These are phyloP conservation scores for Rubus idaeus DNA, from an alignment of 306 rosid genomes.

Conservation along the genomic window DNA sequence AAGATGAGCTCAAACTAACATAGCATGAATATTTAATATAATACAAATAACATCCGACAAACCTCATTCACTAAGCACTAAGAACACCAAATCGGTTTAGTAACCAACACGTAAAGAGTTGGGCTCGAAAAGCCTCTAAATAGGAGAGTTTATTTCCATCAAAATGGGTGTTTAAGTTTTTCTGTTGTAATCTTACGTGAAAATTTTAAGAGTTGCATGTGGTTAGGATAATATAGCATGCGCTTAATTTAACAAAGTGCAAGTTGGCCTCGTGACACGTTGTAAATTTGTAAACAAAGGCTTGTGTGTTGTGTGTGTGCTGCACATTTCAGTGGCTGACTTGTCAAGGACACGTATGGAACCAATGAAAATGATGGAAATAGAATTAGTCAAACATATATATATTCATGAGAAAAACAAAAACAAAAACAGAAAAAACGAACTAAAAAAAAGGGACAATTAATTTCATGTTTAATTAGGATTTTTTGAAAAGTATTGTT, in stretches of 20 bases:
- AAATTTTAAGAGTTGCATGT: background rate
- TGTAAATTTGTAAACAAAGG: background rate
- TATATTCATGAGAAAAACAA: no score
- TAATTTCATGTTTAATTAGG: background rate
- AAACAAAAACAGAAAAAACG: no score
- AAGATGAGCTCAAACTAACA: no score
- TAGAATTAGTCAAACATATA: background rate
- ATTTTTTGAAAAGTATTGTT: background rate
- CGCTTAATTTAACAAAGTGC: background rate
- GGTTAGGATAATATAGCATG: background rate
- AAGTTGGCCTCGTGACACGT: slow-evolving; percentile 8
- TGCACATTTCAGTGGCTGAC: slow-evolving; percentile 19
- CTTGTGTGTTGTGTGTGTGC: slow-evolving; percentile 15
- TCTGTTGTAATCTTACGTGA: background rate
- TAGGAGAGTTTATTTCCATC: background rate
- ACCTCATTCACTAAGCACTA: no score
- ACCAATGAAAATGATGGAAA: background rate
- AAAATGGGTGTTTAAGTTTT: background rate
- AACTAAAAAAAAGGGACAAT: background rate
- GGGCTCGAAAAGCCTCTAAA: no score
- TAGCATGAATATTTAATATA: no score
- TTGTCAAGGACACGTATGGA: background rate
- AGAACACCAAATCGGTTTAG: no score
- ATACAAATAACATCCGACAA: no score
- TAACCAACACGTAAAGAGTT: background rate